A percentile compares a stretch with the other conserved stretches of the same genome.
Evolutionary conservation across 2,329 filamentous ascomycete species (phyloP).

Genomic region (Hirsutella rhossiliensis): DNA sequence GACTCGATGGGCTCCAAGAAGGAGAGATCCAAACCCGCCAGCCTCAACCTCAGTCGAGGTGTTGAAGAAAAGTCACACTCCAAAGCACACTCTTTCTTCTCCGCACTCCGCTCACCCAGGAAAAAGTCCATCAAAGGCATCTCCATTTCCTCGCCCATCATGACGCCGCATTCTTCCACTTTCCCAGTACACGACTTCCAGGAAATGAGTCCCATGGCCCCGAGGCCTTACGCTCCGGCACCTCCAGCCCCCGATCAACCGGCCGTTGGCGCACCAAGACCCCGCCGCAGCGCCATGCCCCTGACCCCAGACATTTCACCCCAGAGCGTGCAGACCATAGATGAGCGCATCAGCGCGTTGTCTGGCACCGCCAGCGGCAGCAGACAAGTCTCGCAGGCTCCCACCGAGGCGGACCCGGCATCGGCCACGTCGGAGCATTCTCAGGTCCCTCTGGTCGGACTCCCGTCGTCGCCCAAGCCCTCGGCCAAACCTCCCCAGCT

Average conservation of each 20-base stretch:
- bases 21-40: constrained; percentile 34
- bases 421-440: constrained; percentile 41
- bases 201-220: constrained; percentile 45
- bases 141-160: constrained; percentile 52
- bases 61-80: constrained; percentile 40
- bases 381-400: constrained; percentile 25
- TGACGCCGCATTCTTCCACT: constrained; percentile 48
- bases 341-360: constrained; percentile 38
- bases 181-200: constrained; percentile 43
- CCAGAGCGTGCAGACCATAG: constrained; percentile 33
- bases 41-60: constrained; percentile 31
- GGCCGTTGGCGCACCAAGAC: constrained; percentile 20
- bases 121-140: constrained; percentile 40
- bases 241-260: constrained; percentile 42
- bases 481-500: constrained; percentile 23
- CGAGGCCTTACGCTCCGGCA: constrained; percentile 44
- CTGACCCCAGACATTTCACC: constrained; percentile 26
- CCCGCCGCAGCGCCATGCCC: constrained; percentile 9
- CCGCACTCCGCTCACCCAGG: constrained; percentile 47
- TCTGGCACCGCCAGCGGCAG: constrained; percentile 18
- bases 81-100: constrained; percentile 44
- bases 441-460: constrained; percentile 36
- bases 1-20: constrained; percentile 26
- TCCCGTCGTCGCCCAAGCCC: constrained; percentile 31
- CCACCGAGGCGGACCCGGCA: constrained; percentile 32